Evolutionary conservation across 176 grass and related monocot species (phyloP).

Genomic region (Oryza officinalis): DNA sequence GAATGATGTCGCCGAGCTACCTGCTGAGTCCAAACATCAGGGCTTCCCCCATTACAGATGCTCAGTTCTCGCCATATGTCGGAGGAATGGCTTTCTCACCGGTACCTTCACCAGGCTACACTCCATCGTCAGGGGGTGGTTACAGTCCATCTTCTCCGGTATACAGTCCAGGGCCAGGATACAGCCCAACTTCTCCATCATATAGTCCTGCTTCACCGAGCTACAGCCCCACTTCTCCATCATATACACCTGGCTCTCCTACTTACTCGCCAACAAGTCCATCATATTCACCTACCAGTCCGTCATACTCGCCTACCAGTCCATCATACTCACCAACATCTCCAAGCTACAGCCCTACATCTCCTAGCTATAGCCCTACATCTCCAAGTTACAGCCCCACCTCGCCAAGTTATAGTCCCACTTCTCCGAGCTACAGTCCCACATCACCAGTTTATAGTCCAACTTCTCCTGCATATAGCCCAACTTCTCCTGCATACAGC

Average conservation of each 20-base stretch:
- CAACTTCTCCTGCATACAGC: constrained; percentile 59
- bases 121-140: constrained; percentile 65
- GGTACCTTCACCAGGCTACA: constrained; percentile 73
- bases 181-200: constrained; percentile 60
- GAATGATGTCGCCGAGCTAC: constrained; percentile 97
- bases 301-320: constrained; percentile 59
- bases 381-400: constrained; percentile 66
- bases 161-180: constrained; percentile 61
- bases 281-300: constrained; percentile 66
- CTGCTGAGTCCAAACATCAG: constrained; percentile 87
- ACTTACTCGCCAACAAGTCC: constrained; percentile 69
- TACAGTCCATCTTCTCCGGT: constrained; percentile 72
- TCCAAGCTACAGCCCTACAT: constrained; percentile 64
- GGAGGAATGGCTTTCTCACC: constrained; percentile 89
- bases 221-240: constrained; percentile 63
- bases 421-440: constrained; percentile 61
- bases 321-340: constrained; percentile 64
- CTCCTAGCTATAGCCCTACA: constrained; percentile 59
- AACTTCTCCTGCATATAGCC: constrained; percentile 62
- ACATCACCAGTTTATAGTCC: constrained; percentile 68
- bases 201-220: constrained; percentile 57
- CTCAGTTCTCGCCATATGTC: constrained; percentile 93
- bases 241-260: constrained; percentile 61
- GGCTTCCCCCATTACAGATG: constrained; percentile 89
- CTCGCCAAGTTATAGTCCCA: constrained; percentile 62